phyloP scores from a whole-genome alignment of 2,329 filamentous ascomycete species.

The Diplocarpon rosae region DNA sequence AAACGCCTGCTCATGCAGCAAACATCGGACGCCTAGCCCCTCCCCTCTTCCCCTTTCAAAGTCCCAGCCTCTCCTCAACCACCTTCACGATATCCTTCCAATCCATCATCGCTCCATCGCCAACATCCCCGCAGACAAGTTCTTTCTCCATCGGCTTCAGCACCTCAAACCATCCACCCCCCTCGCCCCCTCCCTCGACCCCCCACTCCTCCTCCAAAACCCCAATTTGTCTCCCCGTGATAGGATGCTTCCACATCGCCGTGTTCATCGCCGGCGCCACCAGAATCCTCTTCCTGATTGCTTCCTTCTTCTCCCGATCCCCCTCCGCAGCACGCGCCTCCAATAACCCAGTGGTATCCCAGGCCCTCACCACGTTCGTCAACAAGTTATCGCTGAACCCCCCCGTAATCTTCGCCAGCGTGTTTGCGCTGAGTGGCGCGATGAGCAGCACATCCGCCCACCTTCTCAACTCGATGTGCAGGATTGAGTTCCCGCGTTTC shows the following conservation, averaged over 20 bases:
- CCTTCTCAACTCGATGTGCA: conserved; percentile 81
- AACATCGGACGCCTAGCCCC: too few species aligned
- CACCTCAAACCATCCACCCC: conserved; percentile 55
- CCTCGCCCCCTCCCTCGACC: conserved; percentile 40
- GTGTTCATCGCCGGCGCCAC: conserved; percentile 82
- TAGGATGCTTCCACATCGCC: conserved; percentile 79
- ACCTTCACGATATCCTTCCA: conserved; percentile 64
- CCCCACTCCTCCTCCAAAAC: conserved; percentile 69
- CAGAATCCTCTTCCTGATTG: conserved; percentile 55
- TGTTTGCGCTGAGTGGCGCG: conserved; percentile 74
- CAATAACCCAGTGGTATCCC: conserved; percentile 50
- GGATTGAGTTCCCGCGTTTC: conserved; percentile 65
- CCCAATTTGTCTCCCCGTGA: conserved; percentile 62
- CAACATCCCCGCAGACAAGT: conserved; percentile 76
- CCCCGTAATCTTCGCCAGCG: conserved; percentile 69
- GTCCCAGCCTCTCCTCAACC: conserved; percentile 40
- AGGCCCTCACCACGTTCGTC: conserved; percentile 66
- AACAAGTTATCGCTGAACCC: conserved; percentile 73
- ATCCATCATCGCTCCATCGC: conserved; percentile 71
- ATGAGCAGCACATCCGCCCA: conserved; percentile 76
- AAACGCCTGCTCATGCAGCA: too few species aligned
- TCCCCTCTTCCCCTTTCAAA: background rate
- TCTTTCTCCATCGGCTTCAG: conserved; percentile 63
- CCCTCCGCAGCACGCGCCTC: background rate
- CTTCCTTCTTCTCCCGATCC: conserved; percentile 36